Base-by-base conservation (phyloP, 2,329 filamentous ascomycete species). In the Sporothrix brunneoviolacea region DNA sequence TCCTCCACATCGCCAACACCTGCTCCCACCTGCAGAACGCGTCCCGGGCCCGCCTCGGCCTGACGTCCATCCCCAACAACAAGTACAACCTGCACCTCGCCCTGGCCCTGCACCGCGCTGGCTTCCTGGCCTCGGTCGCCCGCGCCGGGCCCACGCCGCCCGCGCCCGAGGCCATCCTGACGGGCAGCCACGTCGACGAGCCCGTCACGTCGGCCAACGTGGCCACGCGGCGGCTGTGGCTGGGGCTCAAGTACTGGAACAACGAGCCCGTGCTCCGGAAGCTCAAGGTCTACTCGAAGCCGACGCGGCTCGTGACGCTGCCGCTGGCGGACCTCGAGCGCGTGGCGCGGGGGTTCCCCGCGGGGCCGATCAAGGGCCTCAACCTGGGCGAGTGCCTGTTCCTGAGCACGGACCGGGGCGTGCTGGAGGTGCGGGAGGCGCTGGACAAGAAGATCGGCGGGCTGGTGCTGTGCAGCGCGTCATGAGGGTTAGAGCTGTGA, bases 11-110 rank as follows among this genome's bases (percentile, higher is more conserved):
- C 57, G 77, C 82, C 61, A 74, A 91, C 73, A 82, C 91, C 70
- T 94, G 88, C 76, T 90, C 89, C 58, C 90, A 95, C 72, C 77
- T 96, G 51, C 88, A 93, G 68, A 96, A 96, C 74, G 88, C 87
- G 58, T 86, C 86, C 51, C 83, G 83, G 62, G 88, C 87, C n/a
- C 83, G 85, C 1, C 81, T 96, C 0, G 87, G 85, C 58, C 75
- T 95, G 45, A 95, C 91, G 28, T 94, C 88, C 8, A 78, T 95
- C 56, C 82, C 84, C 40, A 84, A 85, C 71, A 84, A 81, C 44
- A 91, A 91, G 59, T 81, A 90, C 65, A 90, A 93, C 73, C 82
- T 94, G 55, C 73, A 73, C 39, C 74, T 95, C 15, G 77, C 82
- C 46, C 77, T 93, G 18, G 85, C 86, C 33, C 77, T 96, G 39